Percentiles rank a stretch among this genome's conserved stretches.
phyloP scores from a whole-genome alignment of 75 land plant species.

The Ceratopteris richardii region DNA sequence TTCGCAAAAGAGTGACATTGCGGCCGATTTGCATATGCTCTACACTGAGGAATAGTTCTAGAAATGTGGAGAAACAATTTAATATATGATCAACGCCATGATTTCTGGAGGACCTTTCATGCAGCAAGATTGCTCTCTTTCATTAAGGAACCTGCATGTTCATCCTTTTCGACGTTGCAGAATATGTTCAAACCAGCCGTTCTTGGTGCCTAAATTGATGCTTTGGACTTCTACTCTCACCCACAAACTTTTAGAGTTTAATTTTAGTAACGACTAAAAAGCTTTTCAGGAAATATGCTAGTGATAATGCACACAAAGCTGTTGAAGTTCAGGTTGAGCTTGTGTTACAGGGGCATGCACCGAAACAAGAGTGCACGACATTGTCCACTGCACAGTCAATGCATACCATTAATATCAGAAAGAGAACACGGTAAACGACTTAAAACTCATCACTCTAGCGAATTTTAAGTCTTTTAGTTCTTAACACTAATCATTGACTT shows the following conservation, averaged over 20 bases:
- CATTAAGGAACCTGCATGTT: conserved; percentile 32
- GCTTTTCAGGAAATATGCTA: no score
- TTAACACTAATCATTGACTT: no score
- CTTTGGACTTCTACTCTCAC: conserved; percentile 15
- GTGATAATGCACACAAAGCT: no score
- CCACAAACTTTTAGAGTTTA: background rate
- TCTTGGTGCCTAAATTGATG: conserved; percentile 37
- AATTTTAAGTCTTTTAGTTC: no score
- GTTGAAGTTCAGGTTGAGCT: no score
- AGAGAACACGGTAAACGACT: no score
- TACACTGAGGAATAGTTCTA: background rate
- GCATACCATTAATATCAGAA: no score
- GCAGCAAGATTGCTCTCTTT: conserved; percentile 31
- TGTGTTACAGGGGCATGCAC: no score
- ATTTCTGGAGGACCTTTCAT: conserved; percentile 20
- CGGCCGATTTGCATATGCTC: conserved; percentile 39
- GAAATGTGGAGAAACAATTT: background rate
- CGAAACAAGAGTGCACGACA: no score
- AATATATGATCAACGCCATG: background rate
- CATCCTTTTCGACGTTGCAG: conserved; percentile 14
- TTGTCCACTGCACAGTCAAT: no score
- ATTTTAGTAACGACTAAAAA: background rate
- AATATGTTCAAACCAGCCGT: conserved; percentile 31
- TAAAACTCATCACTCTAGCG: no score
- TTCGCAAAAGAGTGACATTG: conserved; percentile 37